A percentile compares a stretch with the other conserved stretches of the same genome.
Conservation (phyloP, 2,329 filamentous ascomycete genomes). For the Chalaropsis ovoidea region DNA sequence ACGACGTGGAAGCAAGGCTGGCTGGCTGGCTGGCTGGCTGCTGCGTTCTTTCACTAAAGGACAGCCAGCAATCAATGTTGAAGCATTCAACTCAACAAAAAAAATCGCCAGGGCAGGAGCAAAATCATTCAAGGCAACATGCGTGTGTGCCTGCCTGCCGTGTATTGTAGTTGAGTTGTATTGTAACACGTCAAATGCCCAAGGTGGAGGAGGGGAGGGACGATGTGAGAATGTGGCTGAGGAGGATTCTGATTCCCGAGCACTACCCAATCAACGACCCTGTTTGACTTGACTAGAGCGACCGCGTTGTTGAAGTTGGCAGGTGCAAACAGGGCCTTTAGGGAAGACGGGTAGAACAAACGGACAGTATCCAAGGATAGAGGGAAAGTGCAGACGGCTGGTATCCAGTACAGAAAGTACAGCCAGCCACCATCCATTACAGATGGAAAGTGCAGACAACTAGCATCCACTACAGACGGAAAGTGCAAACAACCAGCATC, state of each 20-base stretch:
- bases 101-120: background rate
- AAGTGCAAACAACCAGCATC: too few relatives aligned
- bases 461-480: too few relatives aligned
- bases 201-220: background rate
- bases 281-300: background rate
- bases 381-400: too few relatives aligned
- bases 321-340: too few relatives aligned
- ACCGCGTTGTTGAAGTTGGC: too few relatives aligned
- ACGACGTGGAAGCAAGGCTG: too few relatives aligned
- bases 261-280: background rate
- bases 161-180: background rate
- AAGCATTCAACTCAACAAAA: constrained; percentile 5
- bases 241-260: background rate
- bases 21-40: too few relatives aligned
- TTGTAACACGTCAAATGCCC: constrained; percentile 10
- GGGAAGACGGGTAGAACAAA: too few relatives aligned
- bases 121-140: background rate
- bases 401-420: background rate
- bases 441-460: too few relatives aligned
- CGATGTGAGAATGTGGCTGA: background rate
- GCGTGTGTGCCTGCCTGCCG: background rate
- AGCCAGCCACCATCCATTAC: background rate
- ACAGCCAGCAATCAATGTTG: background rate
- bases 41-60: too few relatives aligned
- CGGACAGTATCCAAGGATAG: too few relatives aligned